These are phyloP conservation scores for Pythium insidiosum DNA, from an alignment of 352 stramenopile species.

Conservation along the genomic window DNA sequence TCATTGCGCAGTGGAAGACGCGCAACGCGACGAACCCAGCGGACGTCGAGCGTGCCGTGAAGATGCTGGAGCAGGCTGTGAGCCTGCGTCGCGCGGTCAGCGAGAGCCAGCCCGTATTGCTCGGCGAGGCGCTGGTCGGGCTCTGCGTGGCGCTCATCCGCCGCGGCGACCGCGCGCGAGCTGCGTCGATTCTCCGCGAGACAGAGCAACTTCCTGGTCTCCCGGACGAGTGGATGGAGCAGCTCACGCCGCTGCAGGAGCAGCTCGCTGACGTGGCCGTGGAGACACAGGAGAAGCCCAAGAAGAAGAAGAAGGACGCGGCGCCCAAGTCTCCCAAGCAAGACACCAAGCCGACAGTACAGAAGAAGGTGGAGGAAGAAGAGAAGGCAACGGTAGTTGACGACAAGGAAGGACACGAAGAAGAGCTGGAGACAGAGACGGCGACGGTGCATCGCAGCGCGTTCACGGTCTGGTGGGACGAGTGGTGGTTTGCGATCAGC, in stretches of 20 bases:
- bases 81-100: too few relatives aligned
- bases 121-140: conserved; percentile 27
- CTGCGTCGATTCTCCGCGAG: too few relatives aligned
- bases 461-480: conserved; percentile 14
- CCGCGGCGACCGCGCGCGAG: too few relatives aligned
- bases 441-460: background rate
- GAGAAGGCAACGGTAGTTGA: background rate
- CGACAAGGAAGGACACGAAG: background rate
- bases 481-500: conserved; percentile 19
- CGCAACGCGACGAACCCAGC: conserved; percentile 3
- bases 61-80: conserved; percentile 11
- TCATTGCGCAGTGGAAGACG: conserved; percentile 11
- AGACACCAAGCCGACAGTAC: too few relatives aligned
- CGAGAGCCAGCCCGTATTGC: too few relatives aligned
- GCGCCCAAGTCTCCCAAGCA: too few relatives aligned
- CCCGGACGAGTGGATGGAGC: too few relatives aligned
- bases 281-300: conserved; percentile 1
- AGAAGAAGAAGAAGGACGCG: background rate
- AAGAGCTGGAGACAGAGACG: background rate
- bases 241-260: conserved; percentile 1
- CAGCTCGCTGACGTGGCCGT: conserved; percentile 2
- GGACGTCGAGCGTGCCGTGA: conserved; percentile 3
- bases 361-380: conserved; percentile 2
- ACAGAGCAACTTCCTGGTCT: too few relatives aligned
- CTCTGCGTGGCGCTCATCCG: conserved; percentile 40